Evolutionary conservation across 352 stramenopile species (phyloP), one percentile per base, ranked within the genome.

Genomic region (Phytopythium mirpurense): DNA sequence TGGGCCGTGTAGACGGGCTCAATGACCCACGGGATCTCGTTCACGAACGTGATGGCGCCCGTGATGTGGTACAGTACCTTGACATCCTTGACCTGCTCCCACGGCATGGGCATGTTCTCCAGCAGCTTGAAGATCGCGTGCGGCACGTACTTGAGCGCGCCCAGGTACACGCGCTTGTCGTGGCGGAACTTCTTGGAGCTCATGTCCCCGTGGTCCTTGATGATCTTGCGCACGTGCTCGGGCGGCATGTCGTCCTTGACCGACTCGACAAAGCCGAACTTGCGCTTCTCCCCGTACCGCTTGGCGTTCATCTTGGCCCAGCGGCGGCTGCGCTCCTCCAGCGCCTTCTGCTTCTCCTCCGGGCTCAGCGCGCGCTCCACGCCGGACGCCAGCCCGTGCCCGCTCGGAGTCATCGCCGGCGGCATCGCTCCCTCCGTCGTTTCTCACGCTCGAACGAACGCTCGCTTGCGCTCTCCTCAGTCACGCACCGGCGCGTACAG

Each of bases 41-140:
- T 99, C 43, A 99, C 97, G 70, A 99, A 99, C 34, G 87, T 98
- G 67, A 99, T 99, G 23, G 98, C 98, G 18, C 98, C 98, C 3
- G 98, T 99, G 19, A 99, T 81, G 71, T 99, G 98, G 77, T 99
- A 99, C 46, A 99, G 64, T 26, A 99, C 96, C 57, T 98, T 97
- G 38, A 99, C 97, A 55, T 98, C 98, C 51, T 98, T 97, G 35
- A 99, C 96, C 59, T 98, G 95, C 69, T 99, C 97, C 97, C 97
- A 99, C 4, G 97, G 97, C 97, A 99, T 99, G 42, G 97, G 97
- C 91, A 99, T 99, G 70, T 99, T 99, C 80, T 99, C 97, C 49
- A 99, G 70, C 41, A 99, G 74, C 80, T 99, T 99, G 68, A 98
- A 99, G 36, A 99, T 87, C 18, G 97, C 95, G 66, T 99, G 97